These are phyloP conservation scores for Hypoxylon sp. DNA, from an alignment of 2,329 filamentous ascomycete genomes.

Conservation along the genomic window DNA sequence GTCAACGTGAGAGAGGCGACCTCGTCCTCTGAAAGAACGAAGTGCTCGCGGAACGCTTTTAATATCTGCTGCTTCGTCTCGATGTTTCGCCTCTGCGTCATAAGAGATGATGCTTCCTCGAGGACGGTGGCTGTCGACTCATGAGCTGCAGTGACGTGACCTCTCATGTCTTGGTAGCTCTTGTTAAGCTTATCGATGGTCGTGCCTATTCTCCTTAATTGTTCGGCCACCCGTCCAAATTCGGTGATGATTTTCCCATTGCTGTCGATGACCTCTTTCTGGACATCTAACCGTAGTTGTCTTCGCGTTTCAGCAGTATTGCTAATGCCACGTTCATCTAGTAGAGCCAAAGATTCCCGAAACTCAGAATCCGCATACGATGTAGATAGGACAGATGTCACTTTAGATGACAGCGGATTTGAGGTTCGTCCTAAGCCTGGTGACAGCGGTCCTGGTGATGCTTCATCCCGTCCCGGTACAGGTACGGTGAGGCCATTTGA, in stretches of 20 bases:
- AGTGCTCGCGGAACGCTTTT: constrained; percentile 83
- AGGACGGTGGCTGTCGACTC: constrained; percentile 81
- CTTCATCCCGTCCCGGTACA: constrained; percentile 49
- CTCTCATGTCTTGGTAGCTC: constrained; percentile 84
- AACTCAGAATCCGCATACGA: constrained; percentile 96
- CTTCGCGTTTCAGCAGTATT: constrained; percentile 86
- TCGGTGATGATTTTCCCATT: constrained; percentile 91
- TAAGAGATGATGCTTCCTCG: constrained; percentile 80
- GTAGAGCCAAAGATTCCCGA: constrained; percentile 82
- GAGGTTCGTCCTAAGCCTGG: constrained; percentile 58
- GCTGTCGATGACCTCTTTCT: constrained; percentile 92
- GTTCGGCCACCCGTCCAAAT: constrained; percentile 92
- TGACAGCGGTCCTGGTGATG: constrained; percentile 52
- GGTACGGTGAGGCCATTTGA: constrained; percentile 49
- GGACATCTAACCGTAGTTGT: constrained; percentile 83
- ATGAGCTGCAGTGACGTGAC: constrained; percentile 81
- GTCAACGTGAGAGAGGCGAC: constrained; percentile 80
- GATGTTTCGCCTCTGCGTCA: constrained; percentile 79
- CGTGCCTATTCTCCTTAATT: constrained; percentile 86
- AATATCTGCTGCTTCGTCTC: constrained; percentile 86
- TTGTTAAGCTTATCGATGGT: constrained; percentile 84
- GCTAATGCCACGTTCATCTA: constrained; percentile 78
- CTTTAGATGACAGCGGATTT: constrained; percentile 83
- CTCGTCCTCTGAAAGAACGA: constrained; percentile 87
- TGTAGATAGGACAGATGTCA: constrained; percentile 87